Base-by-base conservation (phyloP, 2,329 filamentous ascomycete genomes). In the Fusarium redolens region DNA sequence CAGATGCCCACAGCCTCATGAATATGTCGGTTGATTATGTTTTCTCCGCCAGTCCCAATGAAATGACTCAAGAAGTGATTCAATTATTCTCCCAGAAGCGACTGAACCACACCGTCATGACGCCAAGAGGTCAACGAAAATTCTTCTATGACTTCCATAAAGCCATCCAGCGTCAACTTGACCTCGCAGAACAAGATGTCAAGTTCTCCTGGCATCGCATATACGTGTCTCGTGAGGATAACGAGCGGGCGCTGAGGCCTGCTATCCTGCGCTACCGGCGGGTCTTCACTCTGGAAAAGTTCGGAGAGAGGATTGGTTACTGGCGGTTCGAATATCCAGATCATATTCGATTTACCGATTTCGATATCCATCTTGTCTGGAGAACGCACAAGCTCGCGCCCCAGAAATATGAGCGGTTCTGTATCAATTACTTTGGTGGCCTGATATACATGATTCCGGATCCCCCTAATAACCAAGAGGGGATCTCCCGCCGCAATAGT, bases 121-220 rank as follows among this genome's bases (percentile, higher is more conserved):
- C 65, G 2, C 44, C 33, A 7, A 25, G 33, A 7, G 54, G 43
- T 18, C 22, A 30, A 13, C 31, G 50, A 25, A 50, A 20, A 14
- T 56, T 66, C n/a, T 15, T 15, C 7, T 73, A 69, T 22, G 44
- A 69, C 48, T 68, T 74, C 13, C 71, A 73, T 14, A 43, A 30
- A 5, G 55, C 60, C 17, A 55, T 68, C 5, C 58, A 71, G 20
- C 51, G 54, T 13, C 72, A 76, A 15, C 45, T 76, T 2, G 31
- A 60, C 7, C 65, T 75, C n/a, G 68, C 61, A 17, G 57, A 52
- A 8, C 40, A 22, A 20, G n/a, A 70, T 13, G 28, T 70, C 14
- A 33, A 61, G 4, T 70, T 66, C 51, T 77, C 73, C 3, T 74
- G 63, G 72, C 74, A 77, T 50, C 73, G 64, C 4, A 69, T 76